These are phyloP conservation scores for Boletales sp. DNA, from an alignment of 768 basidiomycete genomes.

Conservation along the genomic window DNA sequence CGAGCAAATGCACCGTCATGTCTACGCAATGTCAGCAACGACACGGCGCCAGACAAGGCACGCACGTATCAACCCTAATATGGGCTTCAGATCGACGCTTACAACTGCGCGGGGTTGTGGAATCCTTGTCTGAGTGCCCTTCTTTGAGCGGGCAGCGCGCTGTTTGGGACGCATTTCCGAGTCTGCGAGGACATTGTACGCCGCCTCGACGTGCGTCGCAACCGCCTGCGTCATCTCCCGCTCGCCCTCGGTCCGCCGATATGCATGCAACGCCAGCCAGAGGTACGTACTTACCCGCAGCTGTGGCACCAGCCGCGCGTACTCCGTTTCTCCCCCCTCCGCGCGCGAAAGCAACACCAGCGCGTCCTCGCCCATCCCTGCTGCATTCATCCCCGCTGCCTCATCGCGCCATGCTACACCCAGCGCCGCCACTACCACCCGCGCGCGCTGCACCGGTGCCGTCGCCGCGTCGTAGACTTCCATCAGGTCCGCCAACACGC, in stretches of 20 bases:
- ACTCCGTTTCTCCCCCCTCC: conserved; percentile 22
- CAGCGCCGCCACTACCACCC: conserved; percentile 52
- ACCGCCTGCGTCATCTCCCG: conserved; percentile 43
- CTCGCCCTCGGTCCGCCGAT: conserved; percentile 44
- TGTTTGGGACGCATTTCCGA: conserved; percentile 10
- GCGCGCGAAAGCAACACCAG: conserved; percentile 34
- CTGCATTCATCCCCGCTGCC: conserved; percentile 23
- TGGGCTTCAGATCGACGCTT: conserved; percentile 19
- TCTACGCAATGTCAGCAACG: conserved; percentile 33
- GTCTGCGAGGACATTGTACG: conserved; percentile 45
- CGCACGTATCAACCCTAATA: conserved; percentile 56
- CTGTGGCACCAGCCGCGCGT: conserved; percentile 34
- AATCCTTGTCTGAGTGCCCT: too few relatives aligned
- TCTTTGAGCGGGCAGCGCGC: too few relatives aligned
- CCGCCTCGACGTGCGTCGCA: conserved; percentile 50
- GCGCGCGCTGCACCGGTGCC: conserved; percentile 58
- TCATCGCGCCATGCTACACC: conserved; percentile 40
- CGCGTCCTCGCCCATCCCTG: conserved; percentile 40
- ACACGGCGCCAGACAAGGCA: neutral
- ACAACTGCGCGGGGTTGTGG: too few relatives aligned
- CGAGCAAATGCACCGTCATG: conserved; percentile 57
- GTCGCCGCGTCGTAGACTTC: conserved; percentile 43
- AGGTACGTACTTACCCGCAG: conserved; percentile 57
- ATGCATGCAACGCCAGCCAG: conserved; percentile 69
- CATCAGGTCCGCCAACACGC: conserved; percentile 48